Conservation (phyloP, 768 basidiomycete genomes). For the Botryobasidium botryosum region DNA sequence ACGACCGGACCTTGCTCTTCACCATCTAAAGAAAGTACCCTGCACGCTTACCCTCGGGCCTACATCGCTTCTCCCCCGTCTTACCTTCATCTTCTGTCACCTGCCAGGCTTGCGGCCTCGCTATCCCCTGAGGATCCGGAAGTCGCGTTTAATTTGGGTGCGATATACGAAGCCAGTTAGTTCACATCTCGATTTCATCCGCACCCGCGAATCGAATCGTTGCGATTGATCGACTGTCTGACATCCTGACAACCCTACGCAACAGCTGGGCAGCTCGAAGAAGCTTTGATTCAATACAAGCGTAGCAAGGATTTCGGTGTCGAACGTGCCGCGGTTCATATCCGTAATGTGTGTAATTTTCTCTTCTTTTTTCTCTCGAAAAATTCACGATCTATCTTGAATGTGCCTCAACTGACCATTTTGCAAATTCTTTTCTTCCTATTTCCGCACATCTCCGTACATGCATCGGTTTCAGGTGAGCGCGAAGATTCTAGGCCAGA, state of each 20-base stretch:
- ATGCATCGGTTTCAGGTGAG: slow-evolving; percentile 35
- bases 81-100: slow-evolving; percentile 13
- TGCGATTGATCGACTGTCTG: too few relatives aligned
- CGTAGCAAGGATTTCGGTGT: slow-evolving; percentile 61
- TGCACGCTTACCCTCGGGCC: slow-evolving; percentile 7
- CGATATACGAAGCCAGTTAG: slow-evolving; percentile 78
- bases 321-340: slow-evolving; percentile 59
- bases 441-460: slow-evolving; percentile 9
- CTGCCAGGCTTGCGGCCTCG: slow-evolving; percentile 54
- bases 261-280: slow-evolving; percentile 60
- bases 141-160: slow-evolving; percentile 81
- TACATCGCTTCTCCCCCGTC: slow-evolving; percentile 16
- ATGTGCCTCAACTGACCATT: slow-evolving; percentile 13
- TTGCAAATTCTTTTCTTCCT: slow-evolving; percentile 9
- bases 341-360: slow-evolving; percentile 47
- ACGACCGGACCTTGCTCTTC: slow-evolving; percentile 71
- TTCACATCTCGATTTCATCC: slow-evolving; percentile 10
- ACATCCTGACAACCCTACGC: not conserved
- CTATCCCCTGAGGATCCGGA: slow-evolving; percentile 80
- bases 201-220: too few relatives aligned
- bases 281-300: slow-evolving; percentile 68
- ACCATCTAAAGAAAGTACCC: slow-evolving; percentile 54
- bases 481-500: slow-evolving; percentile 59
- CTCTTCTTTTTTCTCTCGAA: slow-evolving; percentile 6
- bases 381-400: slow-evolving; percentile 10